phyloP scores from a whole-genome alignment of 345 rosid species.

The Eucalyptus erythrocorys region DNA sequence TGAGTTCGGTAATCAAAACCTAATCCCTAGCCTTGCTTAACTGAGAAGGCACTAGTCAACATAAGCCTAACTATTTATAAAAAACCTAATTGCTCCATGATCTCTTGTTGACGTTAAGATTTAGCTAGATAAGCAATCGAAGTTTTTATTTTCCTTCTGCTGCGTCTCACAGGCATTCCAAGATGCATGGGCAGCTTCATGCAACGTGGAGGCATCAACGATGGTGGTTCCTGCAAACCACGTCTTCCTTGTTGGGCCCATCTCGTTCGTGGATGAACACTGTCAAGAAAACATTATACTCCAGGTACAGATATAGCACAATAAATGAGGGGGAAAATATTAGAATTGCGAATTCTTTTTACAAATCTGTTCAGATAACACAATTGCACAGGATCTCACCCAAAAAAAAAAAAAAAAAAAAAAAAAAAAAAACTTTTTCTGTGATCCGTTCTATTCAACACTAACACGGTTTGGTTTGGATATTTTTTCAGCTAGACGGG shows the following conservation, averaged over 20 bases:
- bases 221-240: background rate
- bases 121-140: background rate
- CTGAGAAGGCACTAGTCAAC: background rate
- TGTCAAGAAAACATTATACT: slow-evolving; percentile 9
- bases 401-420: background rate
- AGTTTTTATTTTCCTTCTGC: too few species aligned
- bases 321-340: background rate
- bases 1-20: background rate
- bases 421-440: background rate
- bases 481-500: slow-evolving; percentile 16
- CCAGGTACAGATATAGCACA: slow-evolving; percentile 6
- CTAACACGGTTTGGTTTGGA: background rate
- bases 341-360: background rate
- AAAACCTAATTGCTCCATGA: background rate
- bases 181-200: slow-evolving; percentile 1
- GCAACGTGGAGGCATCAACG: background rate
- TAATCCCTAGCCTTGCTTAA: background rate
- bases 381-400: background rate
- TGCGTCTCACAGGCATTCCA: background rate
- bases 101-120: background rate
- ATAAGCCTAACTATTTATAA: background rate
- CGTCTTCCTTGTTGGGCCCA: slow-evolving; percentile 7
- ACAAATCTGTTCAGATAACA: background rate
- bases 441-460: background rate
- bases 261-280: slow-evolving; percentile 8